These are phyloP conservation scores for Amanita thiersii DNA, from an alignment of 768 basidiomycete species.

Conservation along the genomic window DNA sequence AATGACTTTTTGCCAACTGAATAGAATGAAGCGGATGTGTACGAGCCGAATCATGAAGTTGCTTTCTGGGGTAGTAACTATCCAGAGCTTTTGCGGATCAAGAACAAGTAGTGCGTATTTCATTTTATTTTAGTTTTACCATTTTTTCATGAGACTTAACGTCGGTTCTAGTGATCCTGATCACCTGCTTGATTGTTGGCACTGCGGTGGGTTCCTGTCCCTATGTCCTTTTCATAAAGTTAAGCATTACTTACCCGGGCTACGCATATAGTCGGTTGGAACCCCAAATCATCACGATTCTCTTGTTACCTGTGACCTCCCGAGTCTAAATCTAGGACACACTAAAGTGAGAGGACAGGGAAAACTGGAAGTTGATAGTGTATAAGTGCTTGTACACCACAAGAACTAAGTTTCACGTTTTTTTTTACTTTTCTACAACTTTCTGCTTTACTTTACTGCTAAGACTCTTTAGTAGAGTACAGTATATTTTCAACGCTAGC, in stretches of 20 bases:
- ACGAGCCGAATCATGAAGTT: conserved; percentile 35
- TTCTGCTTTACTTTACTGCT: too few relatives aligned
- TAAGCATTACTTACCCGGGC: not conserved
- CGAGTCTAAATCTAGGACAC: not conserved
- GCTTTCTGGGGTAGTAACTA: conserved; percentile 41
- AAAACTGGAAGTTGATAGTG: too few relatives aligned
- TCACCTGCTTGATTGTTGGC: conserved; percentile 41
- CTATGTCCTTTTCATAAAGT: not conserved
- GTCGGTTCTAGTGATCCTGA: conserved; percentile 33
- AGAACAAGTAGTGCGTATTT: conserved; percentile 36
- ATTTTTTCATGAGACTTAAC: conserved; percentile 1
- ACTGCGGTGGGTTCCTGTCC: conserved; percentile 27
- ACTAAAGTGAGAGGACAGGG: too few relatives aligned
- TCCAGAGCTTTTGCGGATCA: conserved; percentile 28
- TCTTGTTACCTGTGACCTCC: conserved; percentile 22
- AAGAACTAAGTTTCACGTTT: not conserved
- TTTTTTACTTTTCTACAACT: too few relatives aligned
- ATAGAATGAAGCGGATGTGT: conserved; percentile 42
- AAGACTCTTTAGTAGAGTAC: too few relatives aligned
- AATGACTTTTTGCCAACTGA: not conserved
- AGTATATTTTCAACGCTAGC: too few relatives aligned
- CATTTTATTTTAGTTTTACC: not conserved
- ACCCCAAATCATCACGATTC: conserved; percentile 21
- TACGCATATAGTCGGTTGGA: conserved; percentile 36
- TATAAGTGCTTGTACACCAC: not conserved